Conservation (phyloP, 176 grass and related monocot genomes). For the Aegilops sharonensis region DNA sequence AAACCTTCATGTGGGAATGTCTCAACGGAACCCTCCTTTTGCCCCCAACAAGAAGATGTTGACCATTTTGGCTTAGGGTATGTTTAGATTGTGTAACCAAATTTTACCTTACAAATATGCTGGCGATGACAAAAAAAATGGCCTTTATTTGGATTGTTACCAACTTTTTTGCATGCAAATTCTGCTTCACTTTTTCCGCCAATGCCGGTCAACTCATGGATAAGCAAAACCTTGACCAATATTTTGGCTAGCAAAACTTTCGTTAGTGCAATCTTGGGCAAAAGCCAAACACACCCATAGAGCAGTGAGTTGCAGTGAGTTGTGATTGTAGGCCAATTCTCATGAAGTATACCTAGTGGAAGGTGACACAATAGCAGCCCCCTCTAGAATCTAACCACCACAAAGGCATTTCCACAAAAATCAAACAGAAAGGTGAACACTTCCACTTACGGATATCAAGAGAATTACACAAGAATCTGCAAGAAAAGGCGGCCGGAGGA, state of each 20-base stretch:
- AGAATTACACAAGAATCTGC: conserved; percentile 44
- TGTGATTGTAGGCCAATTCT: background rate
- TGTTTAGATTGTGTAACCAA: too few species aligned
- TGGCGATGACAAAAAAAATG: too few species aligned
- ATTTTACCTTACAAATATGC: too few species aligned
- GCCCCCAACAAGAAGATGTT: background rate
- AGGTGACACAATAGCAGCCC: background rate
- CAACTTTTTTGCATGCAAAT: too few species aligned
- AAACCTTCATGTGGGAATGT: background rate
- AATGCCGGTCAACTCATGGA: too few species aligned
- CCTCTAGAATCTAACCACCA: conserved; percentile 1
- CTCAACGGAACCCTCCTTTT: background rate
- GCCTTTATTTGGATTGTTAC: too few species aligned
- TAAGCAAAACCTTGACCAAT: too few species aligned
- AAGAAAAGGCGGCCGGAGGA: conserved; percentile 20
- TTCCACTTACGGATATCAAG: conserved; percentile 23
- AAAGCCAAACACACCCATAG: too few species aligned
- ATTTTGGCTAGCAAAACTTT: too few species aligned
- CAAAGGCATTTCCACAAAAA: conserved; percentile 5
- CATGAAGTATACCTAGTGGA: conserved; percentile 16
- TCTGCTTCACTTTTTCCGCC: too few species aligned
- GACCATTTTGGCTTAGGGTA: background rate
- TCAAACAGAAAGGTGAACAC: conserved; percentile 1
- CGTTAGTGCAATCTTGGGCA: too few species aligned
- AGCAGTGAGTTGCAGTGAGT: background rate